phyloP scores from a whole-genome alignment of 2,329 filamentous ascomycete genomes.

The Hymenoscyphus salicellus region DNA sequence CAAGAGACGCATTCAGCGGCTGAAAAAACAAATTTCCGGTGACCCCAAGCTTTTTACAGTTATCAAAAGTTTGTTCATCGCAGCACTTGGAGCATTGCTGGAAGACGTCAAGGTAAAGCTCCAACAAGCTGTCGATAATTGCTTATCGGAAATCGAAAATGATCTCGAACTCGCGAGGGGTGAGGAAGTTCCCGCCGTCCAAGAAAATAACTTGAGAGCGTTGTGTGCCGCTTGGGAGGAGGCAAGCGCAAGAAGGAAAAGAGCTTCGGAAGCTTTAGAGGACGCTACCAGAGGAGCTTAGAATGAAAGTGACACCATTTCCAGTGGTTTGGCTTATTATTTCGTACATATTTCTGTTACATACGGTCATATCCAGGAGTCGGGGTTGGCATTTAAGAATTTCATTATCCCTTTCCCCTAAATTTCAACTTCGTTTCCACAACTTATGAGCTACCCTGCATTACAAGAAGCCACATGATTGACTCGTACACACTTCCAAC shows the following conservation, averaged over 20 bases:
- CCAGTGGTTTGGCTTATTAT: too few relatives aligned
- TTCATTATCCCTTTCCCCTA: too few relatives aligned
- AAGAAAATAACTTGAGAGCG: constrained; percentile 10
- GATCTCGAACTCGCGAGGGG: constrained; percentile 18
- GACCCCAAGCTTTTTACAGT: constrained; percentile 15
- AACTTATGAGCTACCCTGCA: too few relatives aligned
- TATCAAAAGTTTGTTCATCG: constrained; percentile 12
- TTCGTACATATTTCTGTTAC: too few relatives aligned
- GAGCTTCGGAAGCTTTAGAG: constrained; percentile 8
- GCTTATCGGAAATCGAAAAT: constrained; percentile 12
- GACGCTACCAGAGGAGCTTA: not conserved
- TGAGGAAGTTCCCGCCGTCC: constrained; percentile 7
- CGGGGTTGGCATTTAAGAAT: too few relatives aligned
- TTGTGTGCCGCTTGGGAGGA: constrained; percentile 9
- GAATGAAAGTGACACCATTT: not conserved
- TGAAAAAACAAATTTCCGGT: constrained; percentile 11
- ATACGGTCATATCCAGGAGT: too few relatives aligned
- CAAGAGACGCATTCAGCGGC: not conserved
- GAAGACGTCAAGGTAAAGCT: constrained; percentile 8
- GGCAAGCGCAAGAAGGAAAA: constrained; percentile 9
- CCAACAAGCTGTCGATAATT: constrained; percentile 9
- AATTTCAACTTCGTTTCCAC: too few relatives aligned
- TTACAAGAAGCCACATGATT: not conserved
- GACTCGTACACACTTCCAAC: not conserved
- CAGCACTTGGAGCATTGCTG: constrained; percentile 4